A percentile compares a stretch with the other conserved stretches of the same genome.
phyloP scores from a whole-genome alignment of 345 rosid species.

The Chamaenerion angustifolium region DNA sequence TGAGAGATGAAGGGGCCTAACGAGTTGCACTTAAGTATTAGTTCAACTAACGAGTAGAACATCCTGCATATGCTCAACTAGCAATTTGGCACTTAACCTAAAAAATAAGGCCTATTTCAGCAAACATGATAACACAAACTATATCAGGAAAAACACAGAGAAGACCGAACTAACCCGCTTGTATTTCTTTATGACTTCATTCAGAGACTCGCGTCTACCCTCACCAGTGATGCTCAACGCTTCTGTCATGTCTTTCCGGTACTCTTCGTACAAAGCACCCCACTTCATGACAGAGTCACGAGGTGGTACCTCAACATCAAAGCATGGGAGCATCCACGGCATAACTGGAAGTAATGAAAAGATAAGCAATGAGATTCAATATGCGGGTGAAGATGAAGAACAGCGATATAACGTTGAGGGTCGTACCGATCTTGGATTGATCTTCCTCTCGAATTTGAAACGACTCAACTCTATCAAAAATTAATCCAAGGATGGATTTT shows the following conservation, averaged over 20 bases:
- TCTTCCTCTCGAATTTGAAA: conserved; percentile 10
- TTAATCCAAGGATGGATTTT: conserved; percentile 47
- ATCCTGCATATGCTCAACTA: too few species aligned
- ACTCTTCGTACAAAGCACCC: conserved; percentile 18
- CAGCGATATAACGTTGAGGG: background rate
- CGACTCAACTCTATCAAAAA: conserved; percentile 33
- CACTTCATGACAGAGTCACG: conserved; percentile 15
- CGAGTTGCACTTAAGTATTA: background rate
- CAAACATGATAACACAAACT: too few species aligned
- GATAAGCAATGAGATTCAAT: background rate
- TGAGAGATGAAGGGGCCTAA: too few species aligned
- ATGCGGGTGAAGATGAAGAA: background rate
- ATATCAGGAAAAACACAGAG: background rate
- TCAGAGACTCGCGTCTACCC: conserved; percentile 11
- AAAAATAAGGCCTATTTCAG: background rate
- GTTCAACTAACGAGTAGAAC: too few species aligned
- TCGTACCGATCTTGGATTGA: conserved; percentile 22
- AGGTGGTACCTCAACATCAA: conserved; percentile 17
- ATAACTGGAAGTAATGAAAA: conserved; percentile 12
- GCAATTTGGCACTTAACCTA: too few species aligned
- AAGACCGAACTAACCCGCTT: conserved; percentile 29
- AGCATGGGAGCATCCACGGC: conserved; percentile 36
- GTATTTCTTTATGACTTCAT: conserved; percentile 24
- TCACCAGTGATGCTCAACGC: conserved; percentile 9
- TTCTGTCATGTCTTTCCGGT: conserved; percentile 34